Conservation (phyloP, 2,329 filamentous ascomycete species). For the Tympanopsis confertula region DNA sequence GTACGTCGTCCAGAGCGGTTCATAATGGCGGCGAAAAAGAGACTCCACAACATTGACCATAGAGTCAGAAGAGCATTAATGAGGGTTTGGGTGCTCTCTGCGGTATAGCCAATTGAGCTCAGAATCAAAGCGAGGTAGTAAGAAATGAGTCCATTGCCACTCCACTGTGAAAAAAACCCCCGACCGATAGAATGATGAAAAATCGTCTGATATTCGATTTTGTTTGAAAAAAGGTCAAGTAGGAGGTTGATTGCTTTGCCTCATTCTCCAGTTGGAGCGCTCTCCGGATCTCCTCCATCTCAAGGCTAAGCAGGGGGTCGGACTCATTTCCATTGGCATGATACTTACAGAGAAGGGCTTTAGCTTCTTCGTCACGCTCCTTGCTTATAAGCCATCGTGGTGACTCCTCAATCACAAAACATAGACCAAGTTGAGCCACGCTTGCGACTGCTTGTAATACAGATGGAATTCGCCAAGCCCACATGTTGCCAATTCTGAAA, state of each 20-base stretch:
- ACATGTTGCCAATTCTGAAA: conserved; percentile 2
- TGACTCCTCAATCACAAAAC: background rate
- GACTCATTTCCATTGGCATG: conserved; percentile 1
- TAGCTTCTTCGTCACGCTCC: conserved; percentile 3
- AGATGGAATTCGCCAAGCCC: conserved; percentile 4
- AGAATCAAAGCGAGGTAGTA: conserved; percentile 24
- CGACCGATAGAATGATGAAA: background rate
- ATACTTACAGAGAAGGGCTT: conserved; percentile 1
- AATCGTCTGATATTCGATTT: conserved; percentile 7
- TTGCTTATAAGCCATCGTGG: conserved; percentile 3
- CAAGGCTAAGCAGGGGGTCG: background rate
- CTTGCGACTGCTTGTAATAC: conserved; percentile 1
- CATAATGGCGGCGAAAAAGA: conserved; percentile 9
- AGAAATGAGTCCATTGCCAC: conserved; percentile 11
- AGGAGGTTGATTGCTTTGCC: conserved; percentile 6
- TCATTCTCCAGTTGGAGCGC: conserved; percentile 7
- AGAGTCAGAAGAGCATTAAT: conserved; percentile 17
- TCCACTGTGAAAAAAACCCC: conserved; percentile 3
- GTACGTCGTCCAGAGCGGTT: conserved; percentile 5
- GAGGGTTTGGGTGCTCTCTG: conserved; percentile 12
- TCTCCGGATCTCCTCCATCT: conserved; percentile 4
- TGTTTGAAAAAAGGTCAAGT: conserved; percentile 9
- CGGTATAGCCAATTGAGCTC: conserved; percentile 14
- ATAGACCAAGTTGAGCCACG: background rate
- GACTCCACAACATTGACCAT: conserved; percentile 12